Base-by-base conservation (phyloP, 805 yeast species). In the Ogataea zsoltii region DNA sequence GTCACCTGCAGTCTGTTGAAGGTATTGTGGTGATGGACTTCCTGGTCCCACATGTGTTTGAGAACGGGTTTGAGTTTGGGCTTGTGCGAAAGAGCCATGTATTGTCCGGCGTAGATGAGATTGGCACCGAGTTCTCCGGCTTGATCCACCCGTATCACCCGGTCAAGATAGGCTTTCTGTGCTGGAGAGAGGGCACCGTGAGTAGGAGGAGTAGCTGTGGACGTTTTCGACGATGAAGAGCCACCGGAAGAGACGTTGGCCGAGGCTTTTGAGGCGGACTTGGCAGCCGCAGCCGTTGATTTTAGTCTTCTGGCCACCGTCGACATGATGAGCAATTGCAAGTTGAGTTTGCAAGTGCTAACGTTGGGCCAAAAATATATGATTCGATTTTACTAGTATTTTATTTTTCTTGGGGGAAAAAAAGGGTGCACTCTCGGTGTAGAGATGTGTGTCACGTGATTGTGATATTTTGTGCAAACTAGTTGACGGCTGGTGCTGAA, bases 21-120 rank as follows among this genome's bases (percentile, higher is more conserved):
- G 0, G 96, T 87, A 51, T 77, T 69, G 62, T 89, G 96, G 60
- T 94, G 99, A 56, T 84, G 89, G 29, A 92, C 75, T 59, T 94
- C 99, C 65, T 94, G 98, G 28, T 91, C 96, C 98, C 98, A 91
- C 99, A 94, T 94, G 62, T 94, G 97, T 58, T 82, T 79, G 58
- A 94, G 69, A 11, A 90, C 72, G 0, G 95, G 92, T 57, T 82
- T 88, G 46, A 92, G 70, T 46, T 82, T 80, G 1, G 96, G 96
- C 54, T 77, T 75, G 43, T 74, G 75, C 11, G 86, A 79, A 41
- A 94, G 70, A 2, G 90, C 90, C 32, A 78, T 70, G 56, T 84
- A 86, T 66, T 94, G 99, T 7, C 98, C 99, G 48, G 83, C 82
- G 65, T 94, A 94, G 41, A 94, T 94, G 55, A 86, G 83, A 63